Percentiles rank a stretch among this genome's conserved stretches.
Conservation (phyloP, 2,329 filamentous ascomycete species). For the Cladosporium austrohemisphaericum region DNA sequence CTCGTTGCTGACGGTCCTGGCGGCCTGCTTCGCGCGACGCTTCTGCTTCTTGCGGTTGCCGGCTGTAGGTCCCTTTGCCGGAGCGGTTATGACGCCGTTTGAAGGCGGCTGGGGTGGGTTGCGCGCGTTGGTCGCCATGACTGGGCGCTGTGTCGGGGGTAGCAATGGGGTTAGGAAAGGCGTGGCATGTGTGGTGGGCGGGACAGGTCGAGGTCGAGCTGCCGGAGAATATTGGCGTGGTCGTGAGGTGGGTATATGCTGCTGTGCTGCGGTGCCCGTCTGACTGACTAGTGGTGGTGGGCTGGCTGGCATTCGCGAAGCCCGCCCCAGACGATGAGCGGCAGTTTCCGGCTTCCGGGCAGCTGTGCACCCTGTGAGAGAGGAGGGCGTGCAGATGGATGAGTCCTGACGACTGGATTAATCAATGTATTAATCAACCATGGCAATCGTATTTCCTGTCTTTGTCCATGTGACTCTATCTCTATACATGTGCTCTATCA, state of each 20-base stretch:
- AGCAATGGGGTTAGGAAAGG: conserved; percentile 7
- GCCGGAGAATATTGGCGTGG: background rate
- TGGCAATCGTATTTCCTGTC: too few species aligned
- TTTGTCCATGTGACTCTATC: too few species aligned
- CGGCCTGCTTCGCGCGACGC: conserved; percentile 77
- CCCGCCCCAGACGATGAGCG: too few species aligned
- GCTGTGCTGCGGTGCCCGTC: background rate
- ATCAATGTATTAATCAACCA: too few species aligned
- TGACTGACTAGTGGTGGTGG: too few species aligned
- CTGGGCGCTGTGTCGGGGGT: conserved; percentile 21
- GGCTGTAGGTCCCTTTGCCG: conserved; percentile 29
- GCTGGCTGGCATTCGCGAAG: too few species aligned
- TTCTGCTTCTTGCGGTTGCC: conserved; percentile 96
- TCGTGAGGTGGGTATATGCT: background rate
- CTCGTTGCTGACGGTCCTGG: conserved; percentile 55
- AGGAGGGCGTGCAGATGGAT: too few species aligned
- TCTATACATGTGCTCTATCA: too few species aligned
- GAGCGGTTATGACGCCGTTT: conserved; percentile 40
- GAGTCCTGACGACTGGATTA: too few species aligned
- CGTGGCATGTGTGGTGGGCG: background rate
- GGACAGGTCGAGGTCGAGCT: background rate
- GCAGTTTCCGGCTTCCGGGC: too few species aligned
- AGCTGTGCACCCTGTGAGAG: too few species aligned
- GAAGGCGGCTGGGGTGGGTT: conserved; percentile 21
- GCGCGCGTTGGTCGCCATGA: conserved; percentile 27